These are phyloP conservation scores for Sergeia podlipaevii DNA, from an alignment of 208 protist genomes.

Conservation along the genomic window DNA sequence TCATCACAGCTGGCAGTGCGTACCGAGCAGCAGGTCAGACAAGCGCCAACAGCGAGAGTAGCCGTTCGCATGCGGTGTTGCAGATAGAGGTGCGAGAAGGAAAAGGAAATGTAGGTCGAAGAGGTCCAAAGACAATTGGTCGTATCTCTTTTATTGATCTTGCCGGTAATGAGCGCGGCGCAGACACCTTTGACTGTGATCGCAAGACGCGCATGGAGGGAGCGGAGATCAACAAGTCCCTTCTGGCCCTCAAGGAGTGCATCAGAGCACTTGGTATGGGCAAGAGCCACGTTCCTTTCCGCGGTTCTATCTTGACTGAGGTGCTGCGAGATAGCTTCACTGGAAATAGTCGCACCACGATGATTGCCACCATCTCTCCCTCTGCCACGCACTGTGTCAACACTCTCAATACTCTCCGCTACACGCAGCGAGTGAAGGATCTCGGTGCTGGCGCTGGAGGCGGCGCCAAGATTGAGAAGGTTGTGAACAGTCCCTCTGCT, in stretches of 20 bases:
- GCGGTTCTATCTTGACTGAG: conserved; percentile 97
- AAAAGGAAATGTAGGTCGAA: conserved; percentile 22
- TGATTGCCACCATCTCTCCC: conserved; percentile 97
- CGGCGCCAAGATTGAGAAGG: conserved; percentile 45
- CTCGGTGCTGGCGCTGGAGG: conserved; percentile 49
- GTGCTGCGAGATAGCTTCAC: conserved; percentile 96
- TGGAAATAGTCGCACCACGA: conserved; percentile 95
- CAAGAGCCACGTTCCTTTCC: conserved; percentile 97
- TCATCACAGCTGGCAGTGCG: conserved; percentile 89
- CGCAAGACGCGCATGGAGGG: conserved; percentile 96
- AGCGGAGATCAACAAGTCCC: conserved; percentile 99
- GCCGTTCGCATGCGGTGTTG: conserved; percentile 91
- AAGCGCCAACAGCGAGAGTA: conserved; percentile 91
- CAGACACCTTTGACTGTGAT: conserved; percentile 95
- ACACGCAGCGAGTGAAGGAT: conserved; percentile 97
- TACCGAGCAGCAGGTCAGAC: conserved; percentile 89
- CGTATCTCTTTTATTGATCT: conserved; percentile 99
- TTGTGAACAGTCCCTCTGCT: conserved; percentile 14
- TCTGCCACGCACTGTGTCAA: conserved; percentile 90
- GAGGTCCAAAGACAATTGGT: conserved; percentile 70
- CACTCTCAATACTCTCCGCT: conserved; percentile 98
- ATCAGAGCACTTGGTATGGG: conserved; percentile 95
- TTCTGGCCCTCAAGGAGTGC: conserved; percentile 98
- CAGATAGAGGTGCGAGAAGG: conserved; percentile 76
- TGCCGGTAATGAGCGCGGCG: conserved; percentile 97